phyloP scores from a whole-genome alignment of 768 basidiomycete species.

The Imleria badia region DNA sequence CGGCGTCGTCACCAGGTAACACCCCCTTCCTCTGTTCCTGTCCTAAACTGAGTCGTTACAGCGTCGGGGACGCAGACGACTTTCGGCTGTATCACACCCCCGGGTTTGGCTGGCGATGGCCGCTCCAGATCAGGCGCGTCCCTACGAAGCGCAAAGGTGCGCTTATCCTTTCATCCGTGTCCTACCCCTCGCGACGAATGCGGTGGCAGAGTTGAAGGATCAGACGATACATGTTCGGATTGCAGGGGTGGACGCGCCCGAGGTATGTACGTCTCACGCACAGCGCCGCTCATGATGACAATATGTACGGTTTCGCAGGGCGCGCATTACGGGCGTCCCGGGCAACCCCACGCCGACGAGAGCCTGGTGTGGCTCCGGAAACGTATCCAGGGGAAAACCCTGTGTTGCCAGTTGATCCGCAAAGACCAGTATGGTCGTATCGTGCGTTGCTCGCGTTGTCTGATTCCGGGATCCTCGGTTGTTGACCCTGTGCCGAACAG shows the following conservation, averaged over 20 bases:
- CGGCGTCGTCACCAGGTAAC: slow-evolving; percentile 78
- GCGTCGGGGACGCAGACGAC: slow-evolving; percentile 87
- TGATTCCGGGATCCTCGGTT: too few species aligned
- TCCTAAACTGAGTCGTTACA: slow-evolving; percentile 23
- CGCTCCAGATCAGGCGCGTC: slow-evolving; percentile 64
- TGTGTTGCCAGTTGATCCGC: slow-evolving; percentile 71
- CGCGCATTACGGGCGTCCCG: slow-evolving; percentile 81
- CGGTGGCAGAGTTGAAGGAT: slow-evolving; percentile 60
- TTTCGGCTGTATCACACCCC: slow-evolving; percentile 87
- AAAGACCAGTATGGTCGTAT: slow-evolving; percentile 85
- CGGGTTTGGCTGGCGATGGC: slow-evolving; percentile 69
- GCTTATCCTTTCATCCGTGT: not conserved
- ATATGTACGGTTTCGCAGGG: slow-evolving; percentile 42
- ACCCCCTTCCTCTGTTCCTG: not conserved
- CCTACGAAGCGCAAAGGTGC: slow-evolving; percentile 61
- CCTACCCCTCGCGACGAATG: not conserved
- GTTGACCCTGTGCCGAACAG: slow-evolving; percentile 35
- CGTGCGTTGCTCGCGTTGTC: slow-evolving; percentile 44
- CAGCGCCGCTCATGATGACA: not conserved
- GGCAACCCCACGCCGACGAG: slow-evolving; percentile 74
- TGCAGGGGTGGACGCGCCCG: slow-evolving; percentile 91
- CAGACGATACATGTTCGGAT: slow-evolving; percentile 87
- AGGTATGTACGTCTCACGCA: slow-evolving; percentile 50
- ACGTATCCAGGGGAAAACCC: slow-evolving; percentile 51
- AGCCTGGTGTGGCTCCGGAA: slow-evolving; percentile 69